Base-by-base conservation (phyloP, 805 yeast genomes). In the Candida nanaspora region DNA sequence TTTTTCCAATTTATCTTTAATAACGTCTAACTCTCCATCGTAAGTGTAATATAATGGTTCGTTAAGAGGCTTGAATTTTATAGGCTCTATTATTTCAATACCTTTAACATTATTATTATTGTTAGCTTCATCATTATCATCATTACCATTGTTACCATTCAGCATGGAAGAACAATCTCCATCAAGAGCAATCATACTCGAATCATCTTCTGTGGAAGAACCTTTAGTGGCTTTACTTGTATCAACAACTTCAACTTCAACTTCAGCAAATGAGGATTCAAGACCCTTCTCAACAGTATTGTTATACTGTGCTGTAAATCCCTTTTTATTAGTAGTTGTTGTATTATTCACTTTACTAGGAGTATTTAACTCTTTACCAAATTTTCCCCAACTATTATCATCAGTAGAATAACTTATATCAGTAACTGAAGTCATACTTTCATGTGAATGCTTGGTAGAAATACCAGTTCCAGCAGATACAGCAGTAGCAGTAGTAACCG, bases 1-100 rank as follows among this genome's bases (percentile, higher is more conserved):
- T 37, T 39, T 35, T 4, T 35, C 39, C 6, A 42, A 48, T 16
- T 32, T 38, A 26, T 19, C 40, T 19, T 37, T 23, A 7, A 11
- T 29, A 20, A 36, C 29, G 7, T 40, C 35, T 7, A 23, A 8
- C 11, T 23, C 27, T 23, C 11, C 27, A 11, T 23, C 27, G 27
- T 23, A 23, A 8, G 27, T 23, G 10, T 23, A 7, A 23, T 23
- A 23, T 11, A 23, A 23, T 8, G 27, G 27, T 11, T 23, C 11
- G 11, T 23, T 11, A 23, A 23, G 11, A 8, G 27, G 7, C 11
- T 23, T 11, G 11, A 23, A 23, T 11, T 23, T 23, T 7, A 7
- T 23, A 23, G 27, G 27, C 11, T 23, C 27, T 23, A 8, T 11
- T 8, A 23, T 7, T 23, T 23, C 27, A 23, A 8, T 11, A 23